Percentiles rank a stretch among this genome's conserved stretches.
Evolutionary conservation across 345 rosid species (phyloP).

Genomic region (Clarkia xantiana): DNA sequence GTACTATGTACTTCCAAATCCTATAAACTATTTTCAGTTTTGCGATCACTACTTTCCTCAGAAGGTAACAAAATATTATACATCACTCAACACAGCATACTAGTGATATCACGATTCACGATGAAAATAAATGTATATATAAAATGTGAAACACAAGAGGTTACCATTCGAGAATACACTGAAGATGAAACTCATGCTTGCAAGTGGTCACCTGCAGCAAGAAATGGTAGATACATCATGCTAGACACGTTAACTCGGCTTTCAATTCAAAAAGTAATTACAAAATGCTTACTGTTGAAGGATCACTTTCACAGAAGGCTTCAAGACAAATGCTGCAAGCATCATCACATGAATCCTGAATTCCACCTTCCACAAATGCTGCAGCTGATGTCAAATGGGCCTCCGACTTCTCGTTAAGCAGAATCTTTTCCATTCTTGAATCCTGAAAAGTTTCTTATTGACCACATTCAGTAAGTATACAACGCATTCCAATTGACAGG

Average conservation of each 20-base stretch:
- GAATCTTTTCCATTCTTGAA: slow-evolving; percentile 4
- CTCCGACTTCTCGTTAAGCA: slow-evolving; percentile 22
- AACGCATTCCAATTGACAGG: background rate
- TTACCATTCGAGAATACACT: slow-evolving; percentile 95
- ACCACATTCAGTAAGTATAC: background rate
- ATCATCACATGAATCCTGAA: slow-evolving; percentile 94
- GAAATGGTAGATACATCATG: background rate
- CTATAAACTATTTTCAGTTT: no score
- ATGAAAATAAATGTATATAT: background rate
- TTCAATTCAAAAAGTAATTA: background rate
- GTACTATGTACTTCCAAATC: background rate
- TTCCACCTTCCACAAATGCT: slow-evolving; percentile 95
- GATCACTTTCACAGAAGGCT: slow-evolving; percentile 63
- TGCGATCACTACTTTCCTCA: no score
- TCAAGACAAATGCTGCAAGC: slow-evolving; percentile 98
- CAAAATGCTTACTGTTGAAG: slow-evolving; percentile 48
- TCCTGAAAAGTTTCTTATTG: background rate
- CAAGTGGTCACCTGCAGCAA: slow-evolving; percentile 61
- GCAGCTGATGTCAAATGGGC: slow-evolving; percentile 74
- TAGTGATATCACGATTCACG: background rate
- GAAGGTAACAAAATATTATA: no score
- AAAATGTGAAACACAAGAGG: slow-evolving; percentile 1
- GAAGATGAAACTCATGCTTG: slow-evolving; percentile 97
- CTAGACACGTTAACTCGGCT: background rate
- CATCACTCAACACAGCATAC: background rate